Evolutionary conservation across 2,329 filamentous ascomycete species (phyloP), one percentile per base, ranked within the genome.

Genomic region (Epichloe gansuensis): DNA sequence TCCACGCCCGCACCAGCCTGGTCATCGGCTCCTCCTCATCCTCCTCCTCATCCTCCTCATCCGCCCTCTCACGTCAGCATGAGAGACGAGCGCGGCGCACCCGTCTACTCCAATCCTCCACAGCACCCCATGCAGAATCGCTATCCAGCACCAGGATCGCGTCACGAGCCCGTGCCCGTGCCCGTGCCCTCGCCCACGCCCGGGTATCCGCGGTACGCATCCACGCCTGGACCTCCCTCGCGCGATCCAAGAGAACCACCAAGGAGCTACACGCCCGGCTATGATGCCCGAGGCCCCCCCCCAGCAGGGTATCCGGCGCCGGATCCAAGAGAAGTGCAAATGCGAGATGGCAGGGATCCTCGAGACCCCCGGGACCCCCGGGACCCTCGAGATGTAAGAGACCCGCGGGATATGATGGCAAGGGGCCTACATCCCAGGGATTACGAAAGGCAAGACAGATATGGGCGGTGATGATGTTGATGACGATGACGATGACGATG

Each of bases 191-290:
- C 69, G 3, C 62, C 62, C 9, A 57, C 60, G 0, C 71, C 72
- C 54, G 60, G 65, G 3, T 76, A 74, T 56, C 57, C 67, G 21
- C 68, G 72, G 6, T 76, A 76, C 55, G 64, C 68, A 8, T 69
- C 65, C 13, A 71, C 72, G 3, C 69, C 74, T 2, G 69, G 63
- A 2, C 70, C 71, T 5, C 65, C 62, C 34, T 65, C 69, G 46
- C 68, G 72, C 43, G 73, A 75, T 53, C 68, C 57, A 7, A 56
- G 68, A 55, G 68, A 74, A 9, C 68, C 69, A 1, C 64, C 64
- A 1, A 69, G 74, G 21, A 74, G 71, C 58, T 75, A 72, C 57
- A 75, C 74, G 1, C 72, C 74, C 3, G 68, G 66, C 4, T 75
- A 74, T 51, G 73, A 76, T 31, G 55, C 53, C 6, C 65, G 73